These are phyloP conservation scores for Nicotiana knightiana DNA, from an alignment of 257 asterid genomes.

Conservation along the genomic window DNA sequence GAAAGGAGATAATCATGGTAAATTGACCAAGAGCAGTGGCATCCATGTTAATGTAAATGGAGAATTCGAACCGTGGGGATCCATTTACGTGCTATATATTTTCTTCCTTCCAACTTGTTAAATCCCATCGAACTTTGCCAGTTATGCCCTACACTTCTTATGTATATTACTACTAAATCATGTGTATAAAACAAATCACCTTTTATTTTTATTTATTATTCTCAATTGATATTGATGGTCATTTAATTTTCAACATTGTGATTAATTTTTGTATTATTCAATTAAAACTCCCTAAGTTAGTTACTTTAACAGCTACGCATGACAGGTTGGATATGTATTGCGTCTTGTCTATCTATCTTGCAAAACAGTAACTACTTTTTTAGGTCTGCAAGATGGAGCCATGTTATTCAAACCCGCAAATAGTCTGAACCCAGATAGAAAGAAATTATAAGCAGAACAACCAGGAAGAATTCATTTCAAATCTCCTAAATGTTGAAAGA, in stretches of 20 bases:
- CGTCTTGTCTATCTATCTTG: not conserved
- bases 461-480: not conserved
- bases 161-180: not conserved
- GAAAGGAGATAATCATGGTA: not conserved
- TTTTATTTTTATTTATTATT: not conserved
- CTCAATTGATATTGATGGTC: not conserved
- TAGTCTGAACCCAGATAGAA: not conserved
- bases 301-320: not conserved
- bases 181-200: not conserved
- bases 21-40: not conserved
- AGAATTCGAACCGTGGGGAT: not conserved
- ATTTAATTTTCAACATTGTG: not conserved
- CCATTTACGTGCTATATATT: not conserved
- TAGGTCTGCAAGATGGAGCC: not conserved
- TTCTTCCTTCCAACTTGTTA: not conserved
- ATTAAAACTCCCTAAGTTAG: not conserved
- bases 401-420: not conserved
- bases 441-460: not conserved
- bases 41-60: not conserved
- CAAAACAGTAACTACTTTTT: not conserved
- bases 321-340: not conserved
- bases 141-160: not conserved
- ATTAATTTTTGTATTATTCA: not conserved
- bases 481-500: not conserved
- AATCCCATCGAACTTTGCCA: not conserved